A percentile compares a stretch with the other conserved stretches of the same genome.
Conservation (phyloP, 139 green algal genomes). For the Closterium sp. region DNA sequence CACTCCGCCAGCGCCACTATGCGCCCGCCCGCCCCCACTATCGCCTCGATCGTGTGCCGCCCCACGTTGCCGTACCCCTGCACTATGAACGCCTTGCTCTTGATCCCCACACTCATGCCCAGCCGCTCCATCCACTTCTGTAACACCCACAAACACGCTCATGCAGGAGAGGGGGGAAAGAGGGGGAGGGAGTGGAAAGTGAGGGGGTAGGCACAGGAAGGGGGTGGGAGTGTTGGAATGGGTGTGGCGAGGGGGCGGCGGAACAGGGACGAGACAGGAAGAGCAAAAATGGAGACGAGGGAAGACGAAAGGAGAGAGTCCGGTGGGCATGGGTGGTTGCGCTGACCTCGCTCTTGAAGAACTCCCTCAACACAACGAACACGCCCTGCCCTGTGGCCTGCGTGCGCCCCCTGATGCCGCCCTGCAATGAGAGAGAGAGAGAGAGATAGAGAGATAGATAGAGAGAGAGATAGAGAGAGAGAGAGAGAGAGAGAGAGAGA, state of each 20-base stretch:
- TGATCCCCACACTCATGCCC: constrained; percentile 3
- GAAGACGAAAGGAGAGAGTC: no score
- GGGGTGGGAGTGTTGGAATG: not conserved
- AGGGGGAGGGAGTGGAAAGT: no score
- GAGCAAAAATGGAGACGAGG: not conserved
- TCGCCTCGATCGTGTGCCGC: constrained; percentile 10
- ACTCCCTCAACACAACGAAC: constrained; percentile 49
- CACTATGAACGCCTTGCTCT: constrained; percentile 47
- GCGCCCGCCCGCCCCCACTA: constrained; percentile 28
- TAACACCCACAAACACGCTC: not conserved
- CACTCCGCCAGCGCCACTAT: constrained; percentile 43
- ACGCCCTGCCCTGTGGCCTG: constrained; percentile 48
- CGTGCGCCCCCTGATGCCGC: constrained; percentile 41
- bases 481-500: no score
- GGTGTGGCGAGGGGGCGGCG: not conserved
- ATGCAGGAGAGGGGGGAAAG: no score
- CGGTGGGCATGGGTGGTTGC: no score
- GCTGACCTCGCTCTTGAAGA: constrained; percentile 45
- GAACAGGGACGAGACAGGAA: not conserved
- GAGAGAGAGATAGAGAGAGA: no score
- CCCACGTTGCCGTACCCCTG: constrained; percentile 55
- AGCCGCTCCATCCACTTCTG: constrained; percentile 1
- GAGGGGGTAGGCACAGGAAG: not conserved
- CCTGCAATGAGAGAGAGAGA: no score
- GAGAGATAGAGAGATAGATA: no score